Conservation (phyloP, 2,329 filamentous ascomycete genomes). For the Penicillium sp. region DNA sequence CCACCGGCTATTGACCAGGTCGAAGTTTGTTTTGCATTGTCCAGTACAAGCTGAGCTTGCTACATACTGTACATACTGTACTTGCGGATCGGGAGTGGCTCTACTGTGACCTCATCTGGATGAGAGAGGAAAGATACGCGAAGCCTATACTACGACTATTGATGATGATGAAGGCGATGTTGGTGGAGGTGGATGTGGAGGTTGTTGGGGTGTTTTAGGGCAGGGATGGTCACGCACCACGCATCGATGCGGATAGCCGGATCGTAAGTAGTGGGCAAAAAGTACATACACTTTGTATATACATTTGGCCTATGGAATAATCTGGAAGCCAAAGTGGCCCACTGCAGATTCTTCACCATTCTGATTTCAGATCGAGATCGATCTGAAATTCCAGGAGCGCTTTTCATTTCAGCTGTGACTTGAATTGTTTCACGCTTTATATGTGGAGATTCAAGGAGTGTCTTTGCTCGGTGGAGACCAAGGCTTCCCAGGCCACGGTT, state of each 20-base stretch:
- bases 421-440: constrained; percentile 25
- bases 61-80: too few relatives aligned
- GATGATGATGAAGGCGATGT: neutral
- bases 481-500: constrained; percentile 19
- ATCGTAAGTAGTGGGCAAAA: neutral
- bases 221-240: neutral
- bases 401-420: constrained; percentile 28
- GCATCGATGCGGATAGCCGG: neutral
- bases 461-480: constrained; percentile 13
- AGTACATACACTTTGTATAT: neutral
- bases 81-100: constrained; percentile 1
- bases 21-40: neutral
- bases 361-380: neutral
- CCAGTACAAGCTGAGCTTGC: neutral
- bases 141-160: neutral
- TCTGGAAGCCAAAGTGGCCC: constrained; percentile 1
- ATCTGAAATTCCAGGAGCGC: constrained; percentile 12
- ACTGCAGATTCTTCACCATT: constrained; percentile 1
- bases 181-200: neutral
- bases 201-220: neutral
- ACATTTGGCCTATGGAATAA: neutral
- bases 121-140: neutral
- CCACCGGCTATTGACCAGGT: constrained; percentile 3
- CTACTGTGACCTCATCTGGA: constrained; percentile 1
- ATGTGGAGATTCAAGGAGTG: constrained; percentile 31